These are phyloP conservation scores for Fraxinus sp. DNA, from an alignment of 305 asterid genomes.

Conservation along the genomic window DNA sequence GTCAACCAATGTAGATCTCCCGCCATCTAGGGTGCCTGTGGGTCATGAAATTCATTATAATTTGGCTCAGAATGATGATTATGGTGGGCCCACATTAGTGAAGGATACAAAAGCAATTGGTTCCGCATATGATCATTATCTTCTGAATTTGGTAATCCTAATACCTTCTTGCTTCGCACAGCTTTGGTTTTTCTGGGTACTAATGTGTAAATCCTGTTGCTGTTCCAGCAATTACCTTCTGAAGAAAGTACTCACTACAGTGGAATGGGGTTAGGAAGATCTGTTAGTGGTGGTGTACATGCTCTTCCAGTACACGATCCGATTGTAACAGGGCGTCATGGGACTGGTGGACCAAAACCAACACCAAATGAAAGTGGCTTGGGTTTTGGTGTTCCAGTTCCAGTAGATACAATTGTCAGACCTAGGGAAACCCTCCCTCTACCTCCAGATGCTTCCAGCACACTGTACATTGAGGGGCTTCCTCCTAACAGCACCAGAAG, in stretches of 20 bases:
- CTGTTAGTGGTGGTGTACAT: conserved; percentile 30
- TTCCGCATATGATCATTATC: conserved; percentile 59
- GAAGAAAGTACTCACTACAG: conserved; percentile 37
- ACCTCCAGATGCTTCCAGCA: conserved; percentile 55
- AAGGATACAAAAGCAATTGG: conserved; percentile 43
- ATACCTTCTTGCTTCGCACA: conserved; percentile 7
- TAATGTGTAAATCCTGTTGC: conserved; percentile 15
- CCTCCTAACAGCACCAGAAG: conserved; percentile 50
- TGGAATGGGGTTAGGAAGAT: conserved; percentile 36
- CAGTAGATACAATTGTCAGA: conserved; percentile 34
- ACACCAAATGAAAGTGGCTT: conserved; percentile 38
- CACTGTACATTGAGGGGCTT: conserved; percentile 53
- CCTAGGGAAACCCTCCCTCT: conserved; percentile 42
- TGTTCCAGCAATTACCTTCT: conserved; percentile 39
- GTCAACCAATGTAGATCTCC: conserved; percentile 24
- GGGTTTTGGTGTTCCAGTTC: conserved; percentile 32
- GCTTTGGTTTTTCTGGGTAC: background rate
- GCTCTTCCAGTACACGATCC: conserved; percentile 33
- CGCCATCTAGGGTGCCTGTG: conserved; percentile 28
- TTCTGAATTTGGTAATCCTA: conserved; percentile 43
- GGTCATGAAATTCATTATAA: conserved; percentile 36
- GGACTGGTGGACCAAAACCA: conserved; percentile 29
- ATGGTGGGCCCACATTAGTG: conserved; percentile 28
- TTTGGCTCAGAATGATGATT: conserved; percentile 34
- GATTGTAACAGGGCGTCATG: conserved; percentile 30